phyloP scores from a whole-genome alignment of 2,329 filamentous ascomycete genomes.

The Lachnellula suecica region DNA sequence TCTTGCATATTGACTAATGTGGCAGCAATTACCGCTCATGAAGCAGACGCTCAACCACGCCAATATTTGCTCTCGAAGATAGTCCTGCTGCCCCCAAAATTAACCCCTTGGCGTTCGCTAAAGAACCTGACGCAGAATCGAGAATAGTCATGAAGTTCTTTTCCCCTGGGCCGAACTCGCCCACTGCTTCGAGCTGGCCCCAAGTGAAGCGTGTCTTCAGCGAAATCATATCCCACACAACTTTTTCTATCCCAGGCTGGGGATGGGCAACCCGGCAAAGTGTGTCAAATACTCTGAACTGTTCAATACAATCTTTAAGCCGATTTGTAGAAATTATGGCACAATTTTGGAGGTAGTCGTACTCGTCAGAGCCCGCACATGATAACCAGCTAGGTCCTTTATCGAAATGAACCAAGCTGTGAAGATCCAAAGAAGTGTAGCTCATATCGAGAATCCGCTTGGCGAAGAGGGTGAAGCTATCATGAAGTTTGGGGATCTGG shows the following conservation, averaged over 20 bases:
- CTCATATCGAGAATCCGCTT: not conserved
- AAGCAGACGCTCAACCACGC: too few relatives aligned
- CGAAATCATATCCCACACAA: not conserved
- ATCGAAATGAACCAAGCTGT: not conserved
- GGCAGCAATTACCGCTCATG: too few relatives aligned
- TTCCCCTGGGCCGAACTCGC: not conserved
- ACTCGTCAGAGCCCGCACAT: too few relatives aligned
- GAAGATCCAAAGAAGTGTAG: not conserved
- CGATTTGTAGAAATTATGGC: not conserved
- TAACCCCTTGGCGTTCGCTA: too few relatives aligned
- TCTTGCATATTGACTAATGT: too few relatives aligned
- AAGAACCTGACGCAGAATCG: too few relatives aligned
- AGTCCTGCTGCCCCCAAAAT: too few relatives aligned
- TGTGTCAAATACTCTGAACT: not conserved
- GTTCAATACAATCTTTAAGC: not conserved
- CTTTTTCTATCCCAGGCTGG: not conserved
- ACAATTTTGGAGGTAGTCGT: not conserved
- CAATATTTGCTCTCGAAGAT: too few relatives aligned
- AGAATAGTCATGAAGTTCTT: not conserved
- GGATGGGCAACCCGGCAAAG: not conserved
- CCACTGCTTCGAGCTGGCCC: not conserved
- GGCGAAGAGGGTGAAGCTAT: not conserved
- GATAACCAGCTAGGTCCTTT: not conserved
- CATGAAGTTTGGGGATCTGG: not conserved
- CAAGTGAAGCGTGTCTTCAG: not conserved